Base-by-base conservation (phyloP, 441 rosid genomes). In the Metrosideros polymorpha region DNA sequence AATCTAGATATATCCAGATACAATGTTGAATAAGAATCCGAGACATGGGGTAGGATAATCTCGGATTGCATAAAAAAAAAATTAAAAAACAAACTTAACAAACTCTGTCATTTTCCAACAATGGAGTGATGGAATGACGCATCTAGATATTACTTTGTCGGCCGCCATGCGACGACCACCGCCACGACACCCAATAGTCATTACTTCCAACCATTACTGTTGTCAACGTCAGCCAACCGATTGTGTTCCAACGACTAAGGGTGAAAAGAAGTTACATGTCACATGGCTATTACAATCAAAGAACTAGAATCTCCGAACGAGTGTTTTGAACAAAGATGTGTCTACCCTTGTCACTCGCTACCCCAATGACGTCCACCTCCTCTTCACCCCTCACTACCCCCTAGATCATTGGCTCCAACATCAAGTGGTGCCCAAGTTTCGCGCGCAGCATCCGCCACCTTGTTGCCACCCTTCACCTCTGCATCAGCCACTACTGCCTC, bases 131-230 rank as follows among this genome's bases (percentile, higher is more conserved):
- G 3, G 12, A 55, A 25, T 25, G 6, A 9, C 59, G 2, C 29
- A 55, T 55, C n/a, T n/a, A n/a, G n/a, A n/a, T n/a, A n/a, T n/a
- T n/a, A n/a, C n/a, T 25, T 55, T 25, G 29, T 3, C 2, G 0
- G 3, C 29, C 14, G 1, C 14, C 59, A 55, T 1, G 5, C 25
- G 25, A 25, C 29, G 25, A n/a, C 59, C 29, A 5, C 29, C 12
- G 6, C 25, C 7, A 0, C 7, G 6, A 55, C 10, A 4, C 0
- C 25, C 10, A 12, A n/a, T 57, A 0, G 0, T 57, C 13, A 32
- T 57, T 4, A 57, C 5, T n/a, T 57, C 0, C 6, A 0, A n/a
- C 29, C 63, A n/a, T n/a, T n/a, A 57, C 0, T 0, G 0, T n/a
- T 13, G 4, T 0, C 0, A 57, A 12, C 7, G 4, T n/a, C n/a